phyloP scores from a whole-genome alignment of 2,329 filamentous ascomycete species.

The Fusarium goolgardi region DNA sequence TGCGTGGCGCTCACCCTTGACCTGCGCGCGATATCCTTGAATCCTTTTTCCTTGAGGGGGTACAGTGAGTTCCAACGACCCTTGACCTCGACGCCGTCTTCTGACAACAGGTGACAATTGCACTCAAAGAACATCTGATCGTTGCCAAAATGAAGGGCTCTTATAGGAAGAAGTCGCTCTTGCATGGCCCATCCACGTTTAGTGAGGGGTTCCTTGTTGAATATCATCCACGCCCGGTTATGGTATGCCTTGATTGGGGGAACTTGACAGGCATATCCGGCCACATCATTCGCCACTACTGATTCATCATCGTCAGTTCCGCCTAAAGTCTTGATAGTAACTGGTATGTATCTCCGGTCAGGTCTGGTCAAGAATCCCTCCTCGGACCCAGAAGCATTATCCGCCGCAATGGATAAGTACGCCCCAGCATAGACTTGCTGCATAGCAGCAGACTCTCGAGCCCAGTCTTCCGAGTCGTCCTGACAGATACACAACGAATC shows the following conservation, averaged over 20 bases:
- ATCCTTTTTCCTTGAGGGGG: neutral
- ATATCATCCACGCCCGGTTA: neutral
- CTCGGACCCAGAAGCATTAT: neutral
- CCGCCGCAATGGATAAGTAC: slow-evolving; percentile 12
- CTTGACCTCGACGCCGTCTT: slow-evolving; percentile 5
- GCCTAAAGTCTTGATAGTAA: neutral
- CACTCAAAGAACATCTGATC: slow-evolving; percentile 26
- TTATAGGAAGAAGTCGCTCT: slow-evolving; percentile 19
- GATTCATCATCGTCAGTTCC: neutral
- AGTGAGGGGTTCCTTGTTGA: slow-evolving; percentile 1
- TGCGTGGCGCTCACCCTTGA: neutral
- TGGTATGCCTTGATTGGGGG: fast-evolving
- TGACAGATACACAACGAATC: slow-evolving; percentile 29
- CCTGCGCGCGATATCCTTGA: neutral
- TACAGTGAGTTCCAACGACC: slow-evolving; percentile 18
- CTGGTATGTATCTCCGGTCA: neutral
- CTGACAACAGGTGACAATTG: slow-evolving; percentile 17
- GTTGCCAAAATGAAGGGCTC: slow-evolving; percentile 13
- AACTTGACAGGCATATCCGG: neutral
- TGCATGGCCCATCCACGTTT: slow-evolving; percentile 23
- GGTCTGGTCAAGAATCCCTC: neutral
- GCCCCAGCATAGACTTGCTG: slow-evolving; percentile 22
- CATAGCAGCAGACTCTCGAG: slow-evolving; percentile 18
- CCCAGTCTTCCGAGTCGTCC: slow-evolving; percentile 23
- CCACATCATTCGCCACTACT: fast-evolving